A percentile compares a stretch with the other conserved stretches of the same genome.
These are phyloP conservation scores for Kwoniella dejecticola DNA, from an alignment of 768 basidiomycete species.

Conservation along the genomic window DNA sequence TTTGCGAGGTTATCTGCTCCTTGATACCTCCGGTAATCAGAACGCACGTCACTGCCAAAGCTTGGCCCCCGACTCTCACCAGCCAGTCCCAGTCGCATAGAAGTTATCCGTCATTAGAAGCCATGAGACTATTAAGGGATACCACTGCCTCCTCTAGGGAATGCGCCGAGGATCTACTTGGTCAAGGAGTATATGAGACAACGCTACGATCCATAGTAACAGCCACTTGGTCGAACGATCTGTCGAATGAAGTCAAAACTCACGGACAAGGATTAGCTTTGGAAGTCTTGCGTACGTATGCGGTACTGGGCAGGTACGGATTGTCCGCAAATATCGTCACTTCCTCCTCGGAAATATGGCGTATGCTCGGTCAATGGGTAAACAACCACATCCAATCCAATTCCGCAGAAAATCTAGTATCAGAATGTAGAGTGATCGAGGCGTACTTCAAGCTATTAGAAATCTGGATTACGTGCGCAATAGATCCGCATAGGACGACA, in stretches of 20 bases:
- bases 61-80: constrained; percentile 30
- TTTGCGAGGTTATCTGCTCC: constrained; percentile 30
- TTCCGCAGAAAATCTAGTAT: background rate
- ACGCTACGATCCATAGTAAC: constrained; percentile 71
- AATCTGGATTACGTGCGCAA: constrained; percentile 77
- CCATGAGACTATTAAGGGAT: constrained; percentile 29
- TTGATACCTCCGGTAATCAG: constrained; percentile 31
- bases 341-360: constrained; percentile 65
- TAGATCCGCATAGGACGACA: constrained; percentile 85
- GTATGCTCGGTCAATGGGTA: constrained; percentile 57
- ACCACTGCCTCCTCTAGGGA: constrained; percentile 66
- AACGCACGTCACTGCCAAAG: constrained; percentile 20
- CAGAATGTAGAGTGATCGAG: constrained; percentile 22
- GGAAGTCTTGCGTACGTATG: constrained; percentile 67
- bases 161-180: constrained; percentile 65
- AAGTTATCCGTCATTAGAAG: constrained; percentile 32
- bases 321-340: constrained; percentile 71
- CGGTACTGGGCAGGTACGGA: constrained; percentile 73
- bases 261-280: constrained; percentile 58
- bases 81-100: background rate
- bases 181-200: constrained; percentile 61
- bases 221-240: constrained; percentile 58
- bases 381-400: background rate
- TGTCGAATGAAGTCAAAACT: constrained; percentile 2
- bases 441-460: constrained; percentile 67